Base-by-base conservation (phyloP, 345 rosid species). In the Hevea brasiliensis region DNA sequence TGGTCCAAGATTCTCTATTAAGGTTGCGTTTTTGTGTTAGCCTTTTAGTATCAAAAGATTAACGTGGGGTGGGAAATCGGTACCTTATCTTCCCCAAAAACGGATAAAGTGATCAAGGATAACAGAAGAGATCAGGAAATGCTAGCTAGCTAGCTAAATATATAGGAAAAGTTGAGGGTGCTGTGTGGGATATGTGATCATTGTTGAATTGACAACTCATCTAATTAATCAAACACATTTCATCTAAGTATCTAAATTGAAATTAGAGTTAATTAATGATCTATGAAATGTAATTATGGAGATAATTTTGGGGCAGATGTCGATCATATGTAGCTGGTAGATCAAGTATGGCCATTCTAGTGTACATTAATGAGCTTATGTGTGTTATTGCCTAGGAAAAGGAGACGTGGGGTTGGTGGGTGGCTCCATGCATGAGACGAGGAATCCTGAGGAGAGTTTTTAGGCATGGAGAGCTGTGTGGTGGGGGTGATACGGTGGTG, bases 141-240 rank as follows among this genome's bases (percentile, higher is more conserved):
- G 18, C 51, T 47, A 47, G 17, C 51, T 47, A 13, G 37, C 37
- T 47, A 47, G 18, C 1, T 27, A 32, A 8, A 29, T 13, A 15
- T 15, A 35, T 32, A 32, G 4, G 37, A 32, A 35, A n/a, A 35
- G 24, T 23, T 8, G 1, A 61, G 23, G 42, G 32, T 32, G 51
- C 4, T 37, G n/a, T n/a, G 2, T 2, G 60, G 45, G 0, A 8
- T 0, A 35, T 26, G 51, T 47, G 74, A 59, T 71, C 55, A 42
- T 65, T 27, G 41, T 56, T 51, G 24, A 56, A 65, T 56, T 42
- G 71, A 73, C 61, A 18, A 65, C 47, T 56, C 71, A 14, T 65
- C 35, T 41, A 3, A 45, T 45, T 29, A 70, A 44, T 59, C 2
- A 24, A 7, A 5, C 6, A 10, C 37, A 32, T 32, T 32, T 32